Base-by-base conservation (phyloP, 2,329 filamentous ascomycete species). In the Biscogniauxia sp. region DNA sequence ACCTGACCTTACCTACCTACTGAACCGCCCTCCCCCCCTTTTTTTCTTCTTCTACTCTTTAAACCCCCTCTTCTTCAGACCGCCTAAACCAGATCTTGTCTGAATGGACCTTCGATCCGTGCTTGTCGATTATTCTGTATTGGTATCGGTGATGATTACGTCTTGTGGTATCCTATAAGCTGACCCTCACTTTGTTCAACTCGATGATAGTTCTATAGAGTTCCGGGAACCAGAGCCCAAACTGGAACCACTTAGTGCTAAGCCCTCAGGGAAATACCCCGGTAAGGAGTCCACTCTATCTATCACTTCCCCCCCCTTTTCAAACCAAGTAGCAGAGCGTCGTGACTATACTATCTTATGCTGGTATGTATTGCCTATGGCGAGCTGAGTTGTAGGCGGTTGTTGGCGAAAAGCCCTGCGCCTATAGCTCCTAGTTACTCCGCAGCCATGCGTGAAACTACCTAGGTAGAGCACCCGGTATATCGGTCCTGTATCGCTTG, bases 191-290 rank as follows among this genome's bases (percentile, higher is more conserved):
- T 61, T 26, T 62, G 59, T n/a, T 20, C 23, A 28, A 28, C 54
- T 28, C 49, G n/a, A 57, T 17, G 41, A 51, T 54, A 76, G 76
- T 32, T 72, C 73, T 49, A 76, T 82, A 60, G 77, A 81, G 63
- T 69, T 78, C 57, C 77, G 74, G 63, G 67, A 67, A 20, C 66
- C 68, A 25, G 52, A 64, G 20, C 61, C 64, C 63, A 66, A 67
- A 19, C 66, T 67, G 25, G 52, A 64, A 20, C 61, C 64, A 28
- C 59, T 56, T 55, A 68, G 65, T 26, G 63, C 54, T 62, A 72
- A 66, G 55, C 26, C 25, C 53, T 57, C 60, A 9, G 65, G 66
- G 60, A 77, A 72, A 66, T 77, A 75, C 65, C 75, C 75, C 20
- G 74, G 74, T 76, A 59, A 61, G 74, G 70, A 53, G n/a, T n/a